These are phyloP conservation scores for Candida hungchunana DNA, from an alignment of 805 yeast species.

Conservation along the genomic window DNA sequence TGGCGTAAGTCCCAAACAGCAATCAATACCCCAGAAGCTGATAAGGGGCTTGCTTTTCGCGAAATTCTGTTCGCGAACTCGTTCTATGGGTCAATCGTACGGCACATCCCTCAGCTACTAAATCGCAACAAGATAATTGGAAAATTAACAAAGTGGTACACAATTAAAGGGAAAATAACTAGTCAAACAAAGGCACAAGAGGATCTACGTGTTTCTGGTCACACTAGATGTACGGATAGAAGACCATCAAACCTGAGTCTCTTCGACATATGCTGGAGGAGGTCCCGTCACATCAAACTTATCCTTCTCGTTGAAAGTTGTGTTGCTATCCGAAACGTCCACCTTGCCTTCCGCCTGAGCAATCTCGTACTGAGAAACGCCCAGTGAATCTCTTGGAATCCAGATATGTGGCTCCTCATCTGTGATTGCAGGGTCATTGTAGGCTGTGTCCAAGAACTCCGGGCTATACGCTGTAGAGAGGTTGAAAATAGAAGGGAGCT, in stretches of 20 bases:
- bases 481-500: slow-evolving; percentile 34
- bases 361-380: slow-evolving; percentile 58
- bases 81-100: too few species aligned
- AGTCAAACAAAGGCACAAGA: neutral
- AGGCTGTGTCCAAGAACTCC: slow-evolving; percentile 33
- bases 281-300: slow-evolving; percentile 49
- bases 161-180: neutral
- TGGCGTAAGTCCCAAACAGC: too few species aligned
- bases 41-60: too few species aligned
- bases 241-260: slow-evolving; percentile 8
- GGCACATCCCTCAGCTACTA: too few species aligned
- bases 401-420: slow-evolving; percentile 61
- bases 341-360: slow-evolving; percentile 51
- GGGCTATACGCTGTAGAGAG: slow-evolving; percentile 29
- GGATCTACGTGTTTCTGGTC: too few species aligned
- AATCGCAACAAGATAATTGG: too few species aligned
- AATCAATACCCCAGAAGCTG: too few species aligned
- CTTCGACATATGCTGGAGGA: slow-evolving; percentile 65
- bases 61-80: too few species aligned
- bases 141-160: too few species aligned
- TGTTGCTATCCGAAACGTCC: slow-evolving; percentile 52
- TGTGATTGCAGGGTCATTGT: slow-evolving; percentile 53
- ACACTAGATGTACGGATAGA: neutral
- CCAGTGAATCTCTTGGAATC: slow-evolving; percentile 67
- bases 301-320: slow-evolving; percentile 57